Evolutionary conservation across 2,329 filamentous ascomycete species (phyloP).

Genomic region (Penicillium decumbens): DNA sequence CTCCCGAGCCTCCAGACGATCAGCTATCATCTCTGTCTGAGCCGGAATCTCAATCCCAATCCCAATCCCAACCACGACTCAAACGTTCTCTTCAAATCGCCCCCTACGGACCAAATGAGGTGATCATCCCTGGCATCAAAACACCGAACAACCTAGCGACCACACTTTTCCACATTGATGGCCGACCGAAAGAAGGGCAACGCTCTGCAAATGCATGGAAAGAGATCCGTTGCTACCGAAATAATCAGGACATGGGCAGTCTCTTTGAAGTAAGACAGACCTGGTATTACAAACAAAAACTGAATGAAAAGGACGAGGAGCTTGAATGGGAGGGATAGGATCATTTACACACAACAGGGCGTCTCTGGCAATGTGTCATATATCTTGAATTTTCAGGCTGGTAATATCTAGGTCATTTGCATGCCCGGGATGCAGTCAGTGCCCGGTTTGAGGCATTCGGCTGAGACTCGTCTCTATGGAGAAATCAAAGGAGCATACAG

Average conservation of each 20-base stretch:
- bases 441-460: not conserved
- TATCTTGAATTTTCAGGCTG: not conserved
- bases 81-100: not conserved
- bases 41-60: not conserved
- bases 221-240: slow-evolving; percentile 39
- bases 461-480: not conserved
- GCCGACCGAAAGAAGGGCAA: slow-evolving; percentile 28
- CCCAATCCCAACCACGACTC: not conserved
- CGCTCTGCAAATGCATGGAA: slow-evolving; percentile 43
- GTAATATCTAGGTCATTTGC: not conserved
- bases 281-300: slow-evolving; percentile 31
- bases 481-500: not conserved
- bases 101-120: slow-evolving; percentile 10
- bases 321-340: not conserved
- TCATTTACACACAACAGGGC: not conserved
- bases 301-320: not conserved
- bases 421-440: not conserved
- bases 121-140: slow-evolving; percentile 29
- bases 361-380: not conserved
- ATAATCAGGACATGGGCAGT: slow-evolving; percentile 46
- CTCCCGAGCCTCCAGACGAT: not conserved
- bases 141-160: slow-evolving; percentile 28
- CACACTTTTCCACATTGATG: slow-evolving; percentile 41
- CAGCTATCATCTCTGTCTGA: not conserved
- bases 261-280: slow-evolving; percentile 43